Percentiles rank a stretch among this genome's conserved stretches.
phyloP scores from a whole-genome alignment of 2,329 filamentous ascomycete genomes.

The Fusarium sp. region DNA sequence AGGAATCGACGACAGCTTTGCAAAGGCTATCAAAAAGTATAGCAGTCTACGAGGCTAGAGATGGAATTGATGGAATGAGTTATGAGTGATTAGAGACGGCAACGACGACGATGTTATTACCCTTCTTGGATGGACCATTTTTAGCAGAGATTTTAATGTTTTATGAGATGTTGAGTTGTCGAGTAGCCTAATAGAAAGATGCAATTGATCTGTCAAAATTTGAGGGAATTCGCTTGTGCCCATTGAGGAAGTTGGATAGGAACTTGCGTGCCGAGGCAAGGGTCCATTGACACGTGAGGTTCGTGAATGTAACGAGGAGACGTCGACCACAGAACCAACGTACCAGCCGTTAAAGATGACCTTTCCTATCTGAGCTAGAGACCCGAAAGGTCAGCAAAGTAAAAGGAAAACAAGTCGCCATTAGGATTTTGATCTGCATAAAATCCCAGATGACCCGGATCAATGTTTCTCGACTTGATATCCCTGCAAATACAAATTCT shows the following conservation, averaged over 20 bases:
- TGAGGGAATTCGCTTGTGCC: slow-evolving; percentile 24
- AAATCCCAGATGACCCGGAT: not conserved
- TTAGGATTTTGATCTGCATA: not conserved
- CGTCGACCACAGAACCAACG: slow-evolving; percentile 8
- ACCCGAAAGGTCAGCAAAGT: not conserved
- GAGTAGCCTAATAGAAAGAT: slow-evolving; percentile 14
- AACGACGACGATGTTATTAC: slow-evolving; percentile 23
- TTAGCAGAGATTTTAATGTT: slow-evolving; percentile 34
- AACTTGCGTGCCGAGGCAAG: slow-evolving; percentile 22
- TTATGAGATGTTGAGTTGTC: slow-evolving; percentile 19
- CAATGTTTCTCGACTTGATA: not conserved
- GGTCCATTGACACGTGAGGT: slow-evolving; percentile 16
- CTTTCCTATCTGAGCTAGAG: slow-evolving; percentile 14
- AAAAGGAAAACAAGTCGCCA: not conserved
- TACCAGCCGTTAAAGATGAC: not conserved
- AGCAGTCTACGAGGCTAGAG: slow-evolving; percentile 23
- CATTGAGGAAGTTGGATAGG: slow-evolving; percentile 22
- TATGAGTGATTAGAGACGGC: slow-evolving; percentile 9
- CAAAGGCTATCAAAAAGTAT: slow-evolving; percentile 51
- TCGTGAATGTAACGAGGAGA: slow-evolving; percentile 12
- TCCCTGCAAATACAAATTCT: not conserved
- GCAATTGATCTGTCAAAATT: slow-evolving; percentile 7
- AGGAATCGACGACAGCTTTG: slow-evolving; percentile 54
- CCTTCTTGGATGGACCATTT: slow-evolving; percentile 25
- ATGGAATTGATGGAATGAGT: slow-evolving; percentile 9